A percentile compares a stretch with the other conserved stretches of the same genome.
Evolutionary conservation across 148 eudicot species (phyloP).

Genomic region (Simmondsia chinensis): DNA sequence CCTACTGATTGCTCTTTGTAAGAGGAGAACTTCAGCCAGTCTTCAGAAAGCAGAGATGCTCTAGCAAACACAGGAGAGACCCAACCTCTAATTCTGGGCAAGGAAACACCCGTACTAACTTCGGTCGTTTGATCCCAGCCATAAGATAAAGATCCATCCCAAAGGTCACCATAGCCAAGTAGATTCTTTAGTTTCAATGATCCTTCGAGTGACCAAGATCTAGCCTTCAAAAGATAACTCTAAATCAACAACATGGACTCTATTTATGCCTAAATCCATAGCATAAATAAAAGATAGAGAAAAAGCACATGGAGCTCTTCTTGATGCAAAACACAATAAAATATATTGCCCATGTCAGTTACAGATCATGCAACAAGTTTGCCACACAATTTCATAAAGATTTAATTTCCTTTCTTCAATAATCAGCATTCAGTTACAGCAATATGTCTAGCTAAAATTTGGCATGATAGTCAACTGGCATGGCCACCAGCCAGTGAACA

Average conservation of each 20-base stretch:
- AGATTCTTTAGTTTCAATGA: slow-evolving; percentile 66
- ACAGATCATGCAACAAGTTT: too few relatives aligned
- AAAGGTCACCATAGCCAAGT: slow-evolving; percentile 78
- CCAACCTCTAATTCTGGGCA: slow-evolving; percentile 54
- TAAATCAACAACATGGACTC: slow-evolving; percentile 4
- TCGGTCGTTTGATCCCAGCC: slow-evolving; percentile 83
- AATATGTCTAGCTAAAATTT: too few relatives aligned
- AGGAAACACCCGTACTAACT: slow-evolving; percentile 68
- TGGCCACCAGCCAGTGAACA: too few relatives aligned
- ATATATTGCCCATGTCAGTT: too few relatives aligned
- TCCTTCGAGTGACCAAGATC: slow-evolving; percentile 81
- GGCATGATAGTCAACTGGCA: too few relatives aligned
- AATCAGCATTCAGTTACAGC: too few relatives aligned
- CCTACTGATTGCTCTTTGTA: slow-evolving; percentile 70
- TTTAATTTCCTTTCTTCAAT: too few relatives aligned
- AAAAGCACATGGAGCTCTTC: too few relatives aligned
- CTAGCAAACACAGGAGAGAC: slow-evolving; percentile 65
- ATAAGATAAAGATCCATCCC: slow-evolving; percentile 78
- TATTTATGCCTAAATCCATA: neutral
- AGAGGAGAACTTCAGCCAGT: slow-evolving; percentile 82
- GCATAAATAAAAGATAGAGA: slow-evolving; percentile 5
- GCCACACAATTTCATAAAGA: too few relatives aligned
- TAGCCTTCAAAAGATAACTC: slow-evolving; percentile 51
- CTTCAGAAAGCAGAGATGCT: slow-evolving; percentile 74
- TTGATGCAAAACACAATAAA: too few relatives aligned